phyloP scores from a whole-genome alignment of 352 stramenopile species.

The Phytophthora nicotianae region DNA sequence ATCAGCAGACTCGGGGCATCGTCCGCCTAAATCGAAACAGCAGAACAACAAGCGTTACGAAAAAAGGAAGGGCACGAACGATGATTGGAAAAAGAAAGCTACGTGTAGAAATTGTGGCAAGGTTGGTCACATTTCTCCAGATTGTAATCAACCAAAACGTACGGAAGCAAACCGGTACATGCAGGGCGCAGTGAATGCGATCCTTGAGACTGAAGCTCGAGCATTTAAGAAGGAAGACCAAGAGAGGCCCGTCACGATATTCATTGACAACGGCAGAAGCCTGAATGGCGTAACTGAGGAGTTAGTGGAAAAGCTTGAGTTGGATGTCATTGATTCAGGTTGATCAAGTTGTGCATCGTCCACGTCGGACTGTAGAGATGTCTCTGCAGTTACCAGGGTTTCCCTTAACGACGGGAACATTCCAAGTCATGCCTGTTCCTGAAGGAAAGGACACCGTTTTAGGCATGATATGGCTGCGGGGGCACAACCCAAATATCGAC shows the following conservation, averaged over 20 bases:
- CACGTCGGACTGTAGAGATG: neutral
- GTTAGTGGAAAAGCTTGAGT: constrained; percentile 22
- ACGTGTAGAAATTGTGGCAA: too few relatives aligned
- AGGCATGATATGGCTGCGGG: constrained; percentile 24
- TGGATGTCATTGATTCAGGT: too few relatives aligned
- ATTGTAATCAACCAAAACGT: too few relatives aligned
- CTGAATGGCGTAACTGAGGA: constrained; percentile 18
- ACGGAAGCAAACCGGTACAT: constrained; percentile 3
- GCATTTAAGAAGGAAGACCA: constrained; percentile 4
- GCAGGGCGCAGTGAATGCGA: constrained; percentile 1
- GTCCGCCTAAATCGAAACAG: neutral
- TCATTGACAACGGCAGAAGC: constrained; percentile 21
- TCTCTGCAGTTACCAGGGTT: constrained; percentile 12
- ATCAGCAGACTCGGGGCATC: neutral
- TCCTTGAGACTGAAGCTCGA: constrained; percentile 14
- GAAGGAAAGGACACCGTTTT: constrained; percentile 18
- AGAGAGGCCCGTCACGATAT: constrained; percentile 2
- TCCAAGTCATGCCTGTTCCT: too few relatives aligned
- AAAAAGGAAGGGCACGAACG: too few relatives aligned
- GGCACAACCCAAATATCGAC: constrained; percentile 22
- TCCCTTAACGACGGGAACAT: constrained; percentile 5
- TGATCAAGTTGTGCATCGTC: too few relatives aligned
- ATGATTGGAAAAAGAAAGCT: too few relatives aligned
- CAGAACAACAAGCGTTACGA: too few relatives aligned
- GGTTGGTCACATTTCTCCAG: too few relatives aligned